Evolutionary conservation across 176 grass and related monocot genomes (phyloP).

Genomic region (Tillandsia leiboldiana): DNA sequence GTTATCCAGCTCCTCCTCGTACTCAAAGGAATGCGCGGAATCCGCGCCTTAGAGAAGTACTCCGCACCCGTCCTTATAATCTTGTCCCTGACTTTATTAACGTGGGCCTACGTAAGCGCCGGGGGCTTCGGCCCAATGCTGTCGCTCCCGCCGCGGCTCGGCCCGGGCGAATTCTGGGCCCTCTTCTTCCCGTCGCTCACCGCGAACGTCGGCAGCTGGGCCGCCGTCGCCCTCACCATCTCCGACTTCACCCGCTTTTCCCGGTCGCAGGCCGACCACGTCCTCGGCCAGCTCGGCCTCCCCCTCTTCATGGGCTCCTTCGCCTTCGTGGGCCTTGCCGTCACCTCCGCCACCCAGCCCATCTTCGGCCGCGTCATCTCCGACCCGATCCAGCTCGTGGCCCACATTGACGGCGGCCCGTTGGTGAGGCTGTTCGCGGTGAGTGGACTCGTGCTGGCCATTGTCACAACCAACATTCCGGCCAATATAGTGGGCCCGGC

Average conservation of each 20-base stretch:
- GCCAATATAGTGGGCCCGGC: conserved; percentile 34
- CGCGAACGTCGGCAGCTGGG: conserved; percentile 24
- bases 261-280: conserved; percentile 18
- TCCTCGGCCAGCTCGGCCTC: conserved; percentile 31
- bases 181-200: conserved; percentile 44
- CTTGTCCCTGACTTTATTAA: conserved; percentile 13
- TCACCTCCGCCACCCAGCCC: conserved; percentile 30
- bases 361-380: conserved; percentile 32
- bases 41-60: conserved; percentile 17
- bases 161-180: conserved; percentile 24
- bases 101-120: conserved; percentile 27
- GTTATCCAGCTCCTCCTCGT: conserved; percentile 18
- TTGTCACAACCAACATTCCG: conserved; percentile 36
- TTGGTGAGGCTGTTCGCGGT: conserved; percentile 10
- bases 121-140: conserved; percentile 39
- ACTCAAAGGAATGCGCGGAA: conserved; percentile 23
- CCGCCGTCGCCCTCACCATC: conserved; percentile 30
- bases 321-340: conserved; percentile 31
- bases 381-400: conserved; percentile 33
- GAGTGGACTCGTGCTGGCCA: conserved; percentile 24
- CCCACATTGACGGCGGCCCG: conserved; percentile 7
- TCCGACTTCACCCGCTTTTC: conserved; percentile 38
- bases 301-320: conserved; percentile 25
- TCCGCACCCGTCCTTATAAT: conserved; percentile 23
- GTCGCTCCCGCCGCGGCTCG: conserved; percentile 16